Evolutionary conservation across 1,139 yeast genomes (phyloP).

Genomic region (Geotrichum restrictum): DNA sequence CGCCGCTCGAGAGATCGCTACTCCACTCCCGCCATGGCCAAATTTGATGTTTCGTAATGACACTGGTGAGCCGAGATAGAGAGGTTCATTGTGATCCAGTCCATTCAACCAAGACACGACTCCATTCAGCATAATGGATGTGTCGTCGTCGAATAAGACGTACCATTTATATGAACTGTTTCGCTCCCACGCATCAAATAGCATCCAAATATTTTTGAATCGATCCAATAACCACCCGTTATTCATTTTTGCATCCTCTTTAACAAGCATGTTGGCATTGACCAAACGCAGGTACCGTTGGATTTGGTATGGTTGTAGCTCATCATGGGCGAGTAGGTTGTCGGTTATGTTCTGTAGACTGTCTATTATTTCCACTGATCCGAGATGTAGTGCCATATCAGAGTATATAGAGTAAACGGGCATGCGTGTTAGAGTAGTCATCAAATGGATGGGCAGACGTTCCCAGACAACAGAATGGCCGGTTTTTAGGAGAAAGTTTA

Average conservation of each 20-base stretch:
- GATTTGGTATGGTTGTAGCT: slow-evolving; percentile 34
- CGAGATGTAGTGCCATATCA: slow-evolving; percentile 36
- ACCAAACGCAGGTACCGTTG: slow-evolving; percentile 29
- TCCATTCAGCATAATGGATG: slow-evolving; percentile 35
- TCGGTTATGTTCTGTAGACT: slow-evolving; percentile 34
- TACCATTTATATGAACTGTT: slow-evolving; percentile 38
- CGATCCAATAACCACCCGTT: slow-evolving; percentile 40
- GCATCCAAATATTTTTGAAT: slow-evolving; percentile 42
- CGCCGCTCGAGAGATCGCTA: slow-evolving; percentile 37
- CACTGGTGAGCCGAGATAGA: slow-evolving; percentile 36
- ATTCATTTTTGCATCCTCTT: slow-evolving; percentile 16
- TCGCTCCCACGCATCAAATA: slow-evolving; percentile 38
- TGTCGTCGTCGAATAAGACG: slow-evolving; percentile 40
- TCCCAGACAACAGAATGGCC: slow-evolving; percentile 40
- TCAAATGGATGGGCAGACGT: slow-evolving; percentile 40
- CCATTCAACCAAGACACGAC: slow-evolving; percentile 30
- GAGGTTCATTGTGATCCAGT: slow-evolving; percentile 30
- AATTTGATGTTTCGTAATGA: slow-evolving; percentile 27
- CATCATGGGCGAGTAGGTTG: slow-evolving; percentile 25
- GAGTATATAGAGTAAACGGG: slow-evolving; percentile 38
- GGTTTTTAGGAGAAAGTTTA: slow-evolving; percentile 38
- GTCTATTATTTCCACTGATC: slow-evolving; percentile 37
- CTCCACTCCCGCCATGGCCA: slow-evolving; percentile 43
- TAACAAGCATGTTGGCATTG: slow-evolving; percentile 23
- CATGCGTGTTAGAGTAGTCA: slow-evolving; percentile 37